Evolutionary conservation across 75 land plant species (phyloP), one percentile per base, ranked within the genome.

Genomic region (Sequoia sempervirens): DNA sequence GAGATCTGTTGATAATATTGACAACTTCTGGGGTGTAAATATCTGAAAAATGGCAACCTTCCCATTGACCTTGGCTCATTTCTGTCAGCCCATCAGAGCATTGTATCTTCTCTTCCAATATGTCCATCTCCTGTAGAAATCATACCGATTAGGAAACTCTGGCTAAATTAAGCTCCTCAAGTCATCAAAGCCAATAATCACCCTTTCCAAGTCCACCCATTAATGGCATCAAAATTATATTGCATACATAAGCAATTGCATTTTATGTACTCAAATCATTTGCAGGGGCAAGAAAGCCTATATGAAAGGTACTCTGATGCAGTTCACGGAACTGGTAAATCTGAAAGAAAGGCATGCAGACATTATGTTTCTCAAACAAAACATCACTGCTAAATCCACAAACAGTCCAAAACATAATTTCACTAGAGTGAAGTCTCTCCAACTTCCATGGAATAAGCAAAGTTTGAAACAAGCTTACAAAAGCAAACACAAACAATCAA

Each of bases 31-130:
- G 87, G 12, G 93, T 91, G 87, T 92, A 95, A 38, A 92, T 87
- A 70, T 95, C 94, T 17, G 93, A 90, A 37, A 85, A 83, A 28
- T 61, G 94, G 81, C 89, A 91, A 40, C 97, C 95, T 79, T 95
- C 97, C 97, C 97, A 95, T 66, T 94, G 94, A 18, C 97, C 95
- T 70, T 90, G 87, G 70, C 94, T 93, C 84, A 93, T 88, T 83
- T 95, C 97, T 47, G 79, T 36, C 5, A 95, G 73, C 1, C 90
- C 85, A 83, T 95, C 95, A 14, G 93, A 90, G 26, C 86, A 82
- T 83, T 92, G 92, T 76, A 95, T 86, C 78, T 89, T 90, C 50
- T 93, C 92, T 84, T 92, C 90, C 3, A 86, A 52, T 36, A 95
- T 90, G 68, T 85, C 88, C 85, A 92, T 86, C 80, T 95, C 95